These are phyloP conservation scores for Eustoma russellianum DNA, from an alignment of 257 asterid species.

Conservation along the genomic window DNA sequence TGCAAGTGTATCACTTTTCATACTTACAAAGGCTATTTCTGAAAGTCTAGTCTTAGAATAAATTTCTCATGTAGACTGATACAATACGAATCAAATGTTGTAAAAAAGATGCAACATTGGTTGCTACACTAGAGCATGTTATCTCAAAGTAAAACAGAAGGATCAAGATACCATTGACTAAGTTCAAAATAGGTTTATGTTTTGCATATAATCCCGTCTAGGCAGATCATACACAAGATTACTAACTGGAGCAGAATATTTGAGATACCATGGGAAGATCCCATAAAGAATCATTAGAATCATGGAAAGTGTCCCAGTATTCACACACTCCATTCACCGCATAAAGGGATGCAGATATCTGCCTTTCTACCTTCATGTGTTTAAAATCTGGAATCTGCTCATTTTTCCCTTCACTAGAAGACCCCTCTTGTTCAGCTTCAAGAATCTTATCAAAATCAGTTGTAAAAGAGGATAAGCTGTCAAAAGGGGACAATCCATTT, in stretches of 20 bases:
- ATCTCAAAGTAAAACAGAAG: no score
- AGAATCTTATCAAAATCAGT: conserved; percentile 25
- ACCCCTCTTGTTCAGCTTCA: conserved; percentile 16
- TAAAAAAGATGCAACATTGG: no score
- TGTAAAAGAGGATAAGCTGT: conserved; percentile 6
- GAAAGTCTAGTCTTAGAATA: no score
- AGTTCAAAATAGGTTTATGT: no score
- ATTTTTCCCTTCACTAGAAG: background rate
- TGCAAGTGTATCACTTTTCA: no score
- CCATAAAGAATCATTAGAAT: conserved; percentile 47
- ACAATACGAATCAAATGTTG: no score
- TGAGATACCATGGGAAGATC: conserved; percentile 51
- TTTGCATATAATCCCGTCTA: no score
- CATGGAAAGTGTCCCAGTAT: conserved; percentile 47
- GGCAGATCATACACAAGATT: no score
- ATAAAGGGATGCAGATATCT: conserved; percentile 61
- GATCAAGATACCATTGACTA: no score
- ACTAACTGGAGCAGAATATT: conserved; percentile 49
- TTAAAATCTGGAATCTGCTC: conserved; percentile 36
- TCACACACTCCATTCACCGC: conserved; percentile 62
- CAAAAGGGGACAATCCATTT: conserved; percentile 15
- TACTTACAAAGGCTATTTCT: no score
- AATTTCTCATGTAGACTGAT: no score
- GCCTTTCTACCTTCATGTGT: conserved; percentile 50
- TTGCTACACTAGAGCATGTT: no score